These are phyloP conservation scores for Paecilomyces sp. DNA, from an alignment of 2,329 filamentous ascomycete species.

Conservation along the genomic window DNA sequence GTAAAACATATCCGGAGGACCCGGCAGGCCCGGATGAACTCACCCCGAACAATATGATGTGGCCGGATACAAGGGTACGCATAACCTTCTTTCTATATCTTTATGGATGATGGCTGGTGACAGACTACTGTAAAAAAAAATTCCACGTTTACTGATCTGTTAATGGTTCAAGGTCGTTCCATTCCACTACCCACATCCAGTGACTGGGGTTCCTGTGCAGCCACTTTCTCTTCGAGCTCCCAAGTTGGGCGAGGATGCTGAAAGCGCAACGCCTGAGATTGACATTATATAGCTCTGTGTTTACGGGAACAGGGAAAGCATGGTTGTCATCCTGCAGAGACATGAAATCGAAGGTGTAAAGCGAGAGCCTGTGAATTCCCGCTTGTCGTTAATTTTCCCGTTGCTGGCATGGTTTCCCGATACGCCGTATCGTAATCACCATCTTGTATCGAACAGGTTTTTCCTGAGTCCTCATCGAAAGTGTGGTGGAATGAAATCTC, in stretches of 20 bases:
- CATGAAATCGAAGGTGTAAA: too few relatives aligned
- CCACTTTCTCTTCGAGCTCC: not conserved
- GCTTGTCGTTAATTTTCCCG: too few relatives aligned
- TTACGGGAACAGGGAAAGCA: not conserved
- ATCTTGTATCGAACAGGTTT: too few relatives aligned
- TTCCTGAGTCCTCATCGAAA: too few relatives aligned
- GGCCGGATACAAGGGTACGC: constrained; percentile 48
- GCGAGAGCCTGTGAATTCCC: too few relatives aligned
- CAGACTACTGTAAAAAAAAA: too few relatives aligned
- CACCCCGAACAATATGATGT: constrained; percentile 48
- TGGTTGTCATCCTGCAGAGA: too few relatives aligned
- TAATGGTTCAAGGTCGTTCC: not conserved
- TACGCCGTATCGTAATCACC: too few relatives aligned
- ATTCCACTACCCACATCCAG: not conserved
- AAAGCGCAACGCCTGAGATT: constrained; percentile 7
- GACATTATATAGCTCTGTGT: constrained; percentile 1
- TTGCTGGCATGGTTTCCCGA: too few relatives aligned
- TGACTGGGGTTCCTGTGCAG: not conserved
- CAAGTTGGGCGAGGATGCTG: constrained; percentile 4
- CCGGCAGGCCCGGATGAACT: constrained; percentile 47
- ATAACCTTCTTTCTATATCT: not conserved
- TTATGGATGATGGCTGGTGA: too few relatives aligned
- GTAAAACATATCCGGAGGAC: constrained; percentile 43
- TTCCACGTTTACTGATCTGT: too few relatives aligned
- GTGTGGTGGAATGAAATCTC: too few relatives aligned